Evolutionary conservation across 192 early-diverging fungal species (phyloP).

Genomic region (Coemansia sp.): DNA sequence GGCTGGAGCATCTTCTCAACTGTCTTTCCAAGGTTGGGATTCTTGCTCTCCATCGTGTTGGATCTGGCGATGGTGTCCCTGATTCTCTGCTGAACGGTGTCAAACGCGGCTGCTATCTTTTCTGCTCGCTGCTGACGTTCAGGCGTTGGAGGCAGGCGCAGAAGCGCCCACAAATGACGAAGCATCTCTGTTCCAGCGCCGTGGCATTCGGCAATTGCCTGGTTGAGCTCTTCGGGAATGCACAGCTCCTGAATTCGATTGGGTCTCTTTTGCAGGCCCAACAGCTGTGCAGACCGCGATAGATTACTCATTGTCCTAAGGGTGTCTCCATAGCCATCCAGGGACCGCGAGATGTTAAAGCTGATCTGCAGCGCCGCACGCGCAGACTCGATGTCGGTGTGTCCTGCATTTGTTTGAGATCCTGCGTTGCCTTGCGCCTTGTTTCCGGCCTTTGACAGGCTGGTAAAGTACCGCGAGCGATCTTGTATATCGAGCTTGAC

Average conservation of each 20-base stretch:
- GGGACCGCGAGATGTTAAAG: slow-evolving; percentile 34
- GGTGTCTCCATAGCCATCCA: slow-evolving; percentile 25
- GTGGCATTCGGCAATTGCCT: slow-evolving; percentile 46
- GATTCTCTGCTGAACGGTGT: slow-evolving; percentile 25
- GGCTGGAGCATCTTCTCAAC: slow-evolving; percentile 52
- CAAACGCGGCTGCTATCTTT: slow-evolving; percentile 43
- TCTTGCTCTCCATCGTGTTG: slow-evolving; percentile 30
- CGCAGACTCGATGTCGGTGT: slow-evolving; percentile 3
- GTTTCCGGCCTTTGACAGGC: slow-evolving; percentile 44
- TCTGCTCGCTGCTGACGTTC: slow-evolving; percentile 36
- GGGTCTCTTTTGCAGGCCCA: slow-evolving; percentile 18
- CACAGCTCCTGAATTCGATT: slow-evolving; percentile 46
- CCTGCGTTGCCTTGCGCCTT: not conserved
- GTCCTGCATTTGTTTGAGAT: not conserved
- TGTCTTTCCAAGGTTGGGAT: slow-evolving; percentile 21
- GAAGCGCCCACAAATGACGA: slow-evolving; percentile 49
- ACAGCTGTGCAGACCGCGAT: slow-evolving; percentile 24
- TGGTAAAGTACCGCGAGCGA: slow-evolving; percentile 72
- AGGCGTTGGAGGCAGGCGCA: slow-evolving; percentile 32
- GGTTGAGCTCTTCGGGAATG: slow-evolving; percentile 30
- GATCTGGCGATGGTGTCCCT: slow-evolving; percentile 36
- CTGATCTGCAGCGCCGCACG: slow-evolving; percentile 17
- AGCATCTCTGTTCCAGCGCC: slow-evolving; percentile 53
- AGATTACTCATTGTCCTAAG: slow-evolving; percentile 28
- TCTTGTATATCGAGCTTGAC: slow-evolving; percentile 73